Evolutionary conservation across 164 flowering plant genomes (phyloP).

Genomic region (Berberis thunbergii): DNA sequence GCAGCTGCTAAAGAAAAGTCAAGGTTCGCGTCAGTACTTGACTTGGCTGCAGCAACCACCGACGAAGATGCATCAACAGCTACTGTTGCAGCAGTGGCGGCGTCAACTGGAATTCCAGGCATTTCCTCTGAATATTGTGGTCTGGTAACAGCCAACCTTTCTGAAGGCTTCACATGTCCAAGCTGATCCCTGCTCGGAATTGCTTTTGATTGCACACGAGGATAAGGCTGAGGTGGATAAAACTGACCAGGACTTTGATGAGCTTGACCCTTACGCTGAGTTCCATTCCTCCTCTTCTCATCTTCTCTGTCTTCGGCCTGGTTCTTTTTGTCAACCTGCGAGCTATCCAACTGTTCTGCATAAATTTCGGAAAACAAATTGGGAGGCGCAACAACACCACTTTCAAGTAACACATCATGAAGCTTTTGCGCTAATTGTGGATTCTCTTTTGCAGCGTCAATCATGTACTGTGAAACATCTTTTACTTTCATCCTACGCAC

Average conservation of each 20-base stretch:
- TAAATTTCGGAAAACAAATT: constrained; percentile 63
- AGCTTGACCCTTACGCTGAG: constrained; percentile 22
- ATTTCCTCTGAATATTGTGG: constrained; percentile 22
- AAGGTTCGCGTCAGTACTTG: constrained; percentile 7
- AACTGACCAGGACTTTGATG: constrained; percentile 20
- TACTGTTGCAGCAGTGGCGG: constrained; percentile 81
- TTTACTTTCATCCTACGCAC: constrained; percentile 82
- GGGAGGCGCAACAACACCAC: constrained; percentile 92
- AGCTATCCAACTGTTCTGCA: constrained; percentile 26
- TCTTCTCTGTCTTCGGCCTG: constrained; percentile 28
- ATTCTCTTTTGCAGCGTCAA: constrained; percentile 95
- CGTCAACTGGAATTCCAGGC: constrained; percentile 43
- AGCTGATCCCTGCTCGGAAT: constrained; percentile 17
- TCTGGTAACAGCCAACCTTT: constrained; percentile 23
- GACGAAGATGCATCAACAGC: constrained; percentile 90
- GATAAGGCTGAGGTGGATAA: constrained; percentile 60
- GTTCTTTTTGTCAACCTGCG: constrained; percentile 24
- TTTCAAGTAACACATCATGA: constrained; percentile 89
- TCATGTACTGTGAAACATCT: constrained; percentile 94
- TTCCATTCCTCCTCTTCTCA: constrained; percentile 19
- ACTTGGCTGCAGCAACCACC: constrained; percentile 82
- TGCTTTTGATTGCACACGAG: constrained; percentile 24
- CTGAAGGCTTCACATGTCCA: constrained; percentile 27
- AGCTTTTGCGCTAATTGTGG: constrained; percentile 94
- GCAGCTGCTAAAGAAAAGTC: constrained; percentile 7